Conservation (phyloP, 108 stramenopile genomes). For the Mayamaea pseudoterrestris region DNA sequence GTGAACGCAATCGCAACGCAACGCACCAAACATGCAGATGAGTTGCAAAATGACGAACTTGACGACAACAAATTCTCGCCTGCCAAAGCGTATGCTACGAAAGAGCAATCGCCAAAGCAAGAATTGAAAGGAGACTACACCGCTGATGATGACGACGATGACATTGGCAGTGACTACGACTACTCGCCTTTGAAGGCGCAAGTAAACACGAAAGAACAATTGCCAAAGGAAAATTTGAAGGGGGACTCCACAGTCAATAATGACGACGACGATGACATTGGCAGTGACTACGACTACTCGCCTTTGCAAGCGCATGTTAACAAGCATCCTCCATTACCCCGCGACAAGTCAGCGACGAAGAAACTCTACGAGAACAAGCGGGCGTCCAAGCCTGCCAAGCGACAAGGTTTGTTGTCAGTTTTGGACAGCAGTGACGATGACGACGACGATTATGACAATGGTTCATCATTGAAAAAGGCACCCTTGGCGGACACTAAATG, state of each 20-base stretch:
- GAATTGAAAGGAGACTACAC: neutral
- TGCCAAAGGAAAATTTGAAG: neutral
- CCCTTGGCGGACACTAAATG: too few relatives aligned
- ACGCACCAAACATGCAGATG: neutral
- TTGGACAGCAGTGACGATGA: slow-evolving; percentile 3
- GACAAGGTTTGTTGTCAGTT: too few relatives aligned
- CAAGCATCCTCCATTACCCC: neutral
- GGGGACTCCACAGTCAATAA: neutral
- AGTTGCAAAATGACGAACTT: neutral
- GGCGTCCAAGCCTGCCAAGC: too few relatives aligned
- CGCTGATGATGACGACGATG: too few relatives aligned
- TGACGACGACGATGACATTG: neutral
- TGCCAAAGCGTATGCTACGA: neutral
- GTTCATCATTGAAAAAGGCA: neutral
- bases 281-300: neutral
- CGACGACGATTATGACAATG: slow-evolving; percentile 1
- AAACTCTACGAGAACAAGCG: neutral
- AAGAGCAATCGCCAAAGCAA: neutral
- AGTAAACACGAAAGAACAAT: neutral
- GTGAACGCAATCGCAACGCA: too few relatives aligned
- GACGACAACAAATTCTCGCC: neutral
- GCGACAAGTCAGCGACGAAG: neutral
- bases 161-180: too few relatives aligned
- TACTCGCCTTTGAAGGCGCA: neutral
- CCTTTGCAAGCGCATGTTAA: neutral